phyloP scores from a whole-genome alignment of 768 basidiomycete genomes.

The Hebeloma cylindrosporum region DNA sequence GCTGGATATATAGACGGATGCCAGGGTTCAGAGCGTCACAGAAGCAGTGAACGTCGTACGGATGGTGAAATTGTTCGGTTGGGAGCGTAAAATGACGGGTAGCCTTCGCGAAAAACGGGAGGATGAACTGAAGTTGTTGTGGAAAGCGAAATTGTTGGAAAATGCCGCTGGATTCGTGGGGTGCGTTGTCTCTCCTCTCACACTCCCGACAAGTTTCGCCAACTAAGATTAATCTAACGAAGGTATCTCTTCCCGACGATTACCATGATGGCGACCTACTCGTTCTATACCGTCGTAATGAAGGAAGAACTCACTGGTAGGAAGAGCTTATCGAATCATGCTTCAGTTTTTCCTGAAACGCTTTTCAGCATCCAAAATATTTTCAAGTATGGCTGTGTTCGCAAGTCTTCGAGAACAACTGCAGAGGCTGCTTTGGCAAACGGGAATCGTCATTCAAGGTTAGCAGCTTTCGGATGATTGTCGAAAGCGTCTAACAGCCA shows the following conservation, averaged over 20 bases:
- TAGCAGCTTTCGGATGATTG: conserved; percentile 24
- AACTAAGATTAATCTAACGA: no score
- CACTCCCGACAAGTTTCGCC: not conserved
- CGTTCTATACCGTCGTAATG: conserved; percentile 51
- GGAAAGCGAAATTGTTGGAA: conserved; percentile 45
- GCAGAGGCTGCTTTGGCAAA: conserved; percentile 33
- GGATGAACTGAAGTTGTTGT: conserved; percentile 56
- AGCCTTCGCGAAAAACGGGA: conserved; percentile 58
- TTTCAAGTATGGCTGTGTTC: conserved; percentile 62
- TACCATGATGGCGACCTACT: conserved; percentile 67
- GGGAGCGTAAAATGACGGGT: conserved; percentile 58
- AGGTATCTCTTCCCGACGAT: conserved; percentile 42
- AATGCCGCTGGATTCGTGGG: not conserved
- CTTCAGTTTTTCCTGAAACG: not conserved
- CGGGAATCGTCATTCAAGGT: conserved; percentile 32
- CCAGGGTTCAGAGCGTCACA: conserved; percentile 58
- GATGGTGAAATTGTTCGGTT: conserved; percentile 73
- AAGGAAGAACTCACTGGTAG: conserved; percentile 37
- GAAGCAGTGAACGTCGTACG: conserved; percentile 58
- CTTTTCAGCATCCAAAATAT: conserved; percentile 41
- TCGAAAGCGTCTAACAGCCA: not conserved
- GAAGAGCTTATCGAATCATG: not conserved
- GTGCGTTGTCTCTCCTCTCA: not conserved
- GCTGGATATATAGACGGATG: conserved; percentile 40
- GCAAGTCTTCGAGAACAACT: conserved; percentile 57